Evolutionary conservation across 2,329 filamentous ascomycete genomes (phyloP), one percentile per base, ranked within the genome.

Genomic region (Chaetomiaceae sp.): DNA sequence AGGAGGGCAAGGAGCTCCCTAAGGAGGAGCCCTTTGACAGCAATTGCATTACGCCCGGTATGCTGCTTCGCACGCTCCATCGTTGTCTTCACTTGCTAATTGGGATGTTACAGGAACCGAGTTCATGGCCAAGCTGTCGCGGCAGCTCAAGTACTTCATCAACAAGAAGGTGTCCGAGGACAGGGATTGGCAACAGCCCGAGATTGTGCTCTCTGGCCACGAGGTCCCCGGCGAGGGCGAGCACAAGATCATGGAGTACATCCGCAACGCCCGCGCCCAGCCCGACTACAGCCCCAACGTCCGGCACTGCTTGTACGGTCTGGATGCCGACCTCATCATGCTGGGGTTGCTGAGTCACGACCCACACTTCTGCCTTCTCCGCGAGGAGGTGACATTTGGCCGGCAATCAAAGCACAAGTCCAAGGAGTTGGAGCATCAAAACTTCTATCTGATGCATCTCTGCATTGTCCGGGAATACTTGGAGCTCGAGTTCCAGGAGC

Each of bases 201-300:
- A 97, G 68, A 86, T 99, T 63, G 91, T 99, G 49, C 80, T 99
- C 55, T 99, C 94, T 6, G 94, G 95, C 51, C 95, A 99, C 68
- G 95, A 99, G 71, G 92, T 97, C 23, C 94, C 94, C 6, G 94
- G 94, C 64, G 95, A 99, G 73, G 94, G 94, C 64, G 94, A 99
- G 72, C 94, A 99, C 77, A 99, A 99, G 76, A 96, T 99, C 72
- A 99, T 99, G 94, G 95, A 99, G 72, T 99, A 99, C 72, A 99
- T 99, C 71, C 88, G 94, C 63, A 89, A 95, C 71, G 89, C 94
- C 58, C 97, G 97, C 77, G 91, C 92, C 45, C 94, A 99, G 71
- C 89, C 89, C 2, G 83, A 86, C 59, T 99, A 99, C 71, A 86
- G 96, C 69, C 82, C 89, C 46, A 97, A 99, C 66, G 83, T 96